Percentiles rank a stretch among this genome's conserved stretches.
These are phyloP conservation scores for Strobilomyces echinocephalus DNA, from an alignment of 768 basidiomycete genomes.

Conservation along the genomic window DNA sequence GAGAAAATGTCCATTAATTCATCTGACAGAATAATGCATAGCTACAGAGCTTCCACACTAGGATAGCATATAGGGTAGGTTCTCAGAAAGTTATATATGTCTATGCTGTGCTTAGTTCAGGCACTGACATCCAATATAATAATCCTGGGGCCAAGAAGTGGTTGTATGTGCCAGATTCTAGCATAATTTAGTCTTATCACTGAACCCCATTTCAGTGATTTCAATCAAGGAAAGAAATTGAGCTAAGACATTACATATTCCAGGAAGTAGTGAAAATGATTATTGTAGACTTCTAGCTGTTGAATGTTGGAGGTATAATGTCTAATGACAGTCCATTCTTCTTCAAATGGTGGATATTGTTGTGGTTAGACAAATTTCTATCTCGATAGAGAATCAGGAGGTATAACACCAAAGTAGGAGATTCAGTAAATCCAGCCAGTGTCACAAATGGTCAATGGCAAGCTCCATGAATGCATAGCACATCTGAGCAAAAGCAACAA, in stretches of 20 bases:
- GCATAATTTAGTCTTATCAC: no score
- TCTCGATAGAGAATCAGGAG: background rate
- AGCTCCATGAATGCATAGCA: background rate
- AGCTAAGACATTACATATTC: background rate
- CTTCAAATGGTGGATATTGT: background rate
- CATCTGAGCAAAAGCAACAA: conserved; percentile 1
- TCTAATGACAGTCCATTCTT: background rate
- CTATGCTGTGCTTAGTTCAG: background rate
- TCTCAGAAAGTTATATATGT: background rate
- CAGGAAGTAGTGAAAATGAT: background rate
- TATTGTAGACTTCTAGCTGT: background rate
- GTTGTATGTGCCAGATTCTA: background rate
- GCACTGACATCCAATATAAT: background rate
- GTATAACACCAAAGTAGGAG: no score
- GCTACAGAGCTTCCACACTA: background rate
- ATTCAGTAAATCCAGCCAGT: no score
- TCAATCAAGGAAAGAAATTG: background rate
- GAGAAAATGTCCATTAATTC: background rate
- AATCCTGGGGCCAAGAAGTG: background rate
- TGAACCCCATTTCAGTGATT: background rate
- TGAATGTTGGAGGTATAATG: background rate
- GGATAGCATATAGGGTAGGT: background rate
- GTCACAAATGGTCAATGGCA: background rate
- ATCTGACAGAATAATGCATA: background rate
- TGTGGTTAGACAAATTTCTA: background rate